These are phyloP conservation scores for Talaromyces sp. DNA, from an alignment of 2,329 filamentous ascomycete species.

Conservation along the genomic window DNA sequence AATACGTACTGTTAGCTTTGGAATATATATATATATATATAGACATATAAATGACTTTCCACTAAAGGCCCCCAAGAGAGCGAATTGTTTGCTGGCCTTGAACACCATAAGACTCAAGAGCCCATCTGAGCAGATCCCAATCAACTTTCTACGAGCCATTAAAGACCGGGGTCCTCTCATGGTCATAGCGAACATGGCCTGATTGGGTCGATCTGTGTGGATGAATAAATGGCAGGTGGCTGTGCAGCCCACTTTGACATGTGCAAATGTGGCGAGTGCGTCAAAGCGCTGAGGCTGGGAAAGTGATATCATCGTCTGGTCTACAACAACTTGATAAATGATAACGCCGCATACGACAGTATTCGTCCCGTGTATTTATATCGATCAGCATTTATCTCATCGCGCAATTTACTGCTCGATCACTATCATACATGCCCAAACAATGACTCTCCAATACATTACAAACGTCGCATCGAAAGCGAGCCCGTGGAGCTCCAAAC, in stretches of 20 bases:
- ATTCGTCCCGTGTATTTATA: neutral
- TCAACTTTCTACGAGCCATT: no score
- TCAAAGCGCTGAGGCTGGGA: neutral
- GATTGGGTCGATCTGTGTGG: conserved; percentile 6
- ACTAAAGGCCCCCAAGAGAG: no score
- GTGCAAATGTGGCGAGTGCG: conserved; percentile 6
- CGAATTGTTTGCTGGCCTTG: no score
- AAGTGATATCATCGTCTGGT: conserved; percentile 12
- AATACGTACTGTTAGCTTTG: no score
- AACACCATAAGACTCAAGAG: no score
- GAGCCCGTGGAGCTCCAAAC: conserved; percentile 32
- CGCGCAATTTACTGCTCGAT: no score
- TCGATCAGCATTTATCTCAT: no score
- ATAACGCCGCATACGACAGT: no score
- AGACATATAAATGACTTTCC: no score
- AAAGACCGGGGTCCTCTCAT: no score
- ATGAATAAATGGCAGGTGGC: neutral
- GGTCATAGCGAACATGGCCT: neutral
- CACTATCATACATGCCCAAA: neutral
- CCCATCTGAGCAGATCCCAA: no score
- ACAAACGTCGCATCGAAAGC: conserved; percentile 41
- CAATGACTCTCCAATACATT: conserved; percentile 40
- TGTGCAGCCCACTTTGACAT: neutral
- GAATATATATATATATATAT: no score
- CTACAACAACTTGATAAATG: neutral